Conservation (phyloP, 495 filamentous ascomycete species). For the Trichoderma asperelloides region DNA sequence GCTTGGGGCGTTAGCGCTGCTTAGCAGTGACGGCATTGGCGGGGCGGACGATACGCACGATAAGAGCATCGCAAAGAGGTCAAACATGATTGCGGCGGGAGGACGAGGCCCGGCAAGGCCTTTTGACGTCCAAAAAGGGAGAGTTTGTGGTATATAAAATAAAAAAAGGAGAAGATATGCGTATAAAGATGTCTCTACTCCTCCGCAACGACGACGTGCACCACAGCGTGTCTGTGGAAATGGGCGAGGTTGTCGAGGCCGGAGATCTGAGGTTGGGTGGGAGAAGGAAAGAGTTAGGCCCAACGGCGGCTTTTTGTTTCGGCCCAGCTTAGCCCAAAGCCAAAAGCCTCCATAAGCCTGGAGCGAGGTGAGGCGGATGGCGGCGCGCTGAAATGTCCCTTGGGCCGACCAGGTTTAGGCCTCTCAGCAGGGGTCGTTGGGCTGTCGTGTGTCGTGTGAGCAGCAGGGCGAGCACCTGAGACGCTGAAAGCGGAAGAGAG, state of each 20-base stretch:
- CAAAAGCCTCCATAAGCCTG: background rate
- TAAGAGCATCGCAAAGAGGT: slow-evolving; percentile 68
- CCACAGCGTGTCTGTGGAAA: background rate
- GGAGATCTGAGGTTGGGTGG: background rate
- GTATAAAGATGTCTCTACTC: background rate
- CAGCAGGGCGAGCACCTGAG: slow-evolving; percentile 5
- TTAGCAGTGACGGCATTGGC: slow-evolving; percentile 12
- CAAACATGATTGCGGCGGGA: slow-evolving; percentile 53
- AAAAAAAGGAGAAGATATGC: background rate
- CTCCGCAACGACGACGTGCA: background rate
- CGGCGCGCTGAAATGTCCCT: background rate
- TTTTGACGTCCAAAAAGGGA: background rate
- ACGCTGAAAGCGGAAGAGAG: background rate
- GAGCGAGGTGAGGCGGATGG: background rate
- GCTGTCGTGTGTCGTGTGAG: background rate
- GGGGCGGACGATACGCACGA: slow-evolving; percentile 49
- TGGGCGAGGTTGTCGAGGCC: background rate
- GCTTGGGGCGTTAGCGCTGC: slow-evolving; percentile 9
- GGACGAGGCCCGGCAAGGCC: slow-evolving; percentile 7
- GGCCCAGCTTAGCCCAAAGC: background rate
- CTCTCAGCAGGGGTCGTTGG: background rate
- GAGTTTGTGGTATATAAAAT: background rate
- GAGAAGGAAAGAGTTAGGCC: background rate
- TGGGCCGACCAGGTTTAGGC: background rate
- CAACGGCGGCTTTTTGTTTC: background rate